Evolutionary conservation across 192 early-diverging fungal genomes (phyloP), one percentile per base, ranked within the genome.

Genomic region (Mortierella antarctica): DNA sequence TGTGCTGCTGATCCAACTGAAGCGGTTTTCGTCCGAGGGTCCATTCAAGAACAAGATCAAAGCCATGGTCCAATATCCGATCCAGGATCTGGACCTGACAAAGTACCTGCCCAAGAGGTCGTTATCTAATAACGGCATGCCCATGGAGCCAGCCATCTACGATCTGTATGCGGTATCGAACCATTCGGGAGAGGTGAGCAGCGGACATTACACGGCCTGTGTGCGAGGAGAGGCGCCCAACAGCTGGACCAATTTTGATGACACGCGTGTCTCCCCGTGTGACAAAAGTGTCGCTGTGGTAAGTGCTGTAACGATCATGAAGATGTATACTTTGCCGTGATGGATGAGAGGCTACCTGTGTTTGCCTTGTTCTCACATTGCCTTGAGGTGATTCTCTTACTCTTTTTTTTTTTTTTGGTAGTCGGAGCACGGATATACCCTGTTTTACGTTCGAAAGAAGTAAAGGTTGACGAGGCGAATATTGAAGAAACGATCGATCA

Each of bases 21-120:
- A 99, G 81, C 89, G 97, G 57, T 99, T 98, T 62, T 97, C 92
- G 18, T 96, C 88, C 44, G 85, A 94, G 61, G 97, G 97, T 0
- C 96, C 96, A 9, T 98, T 98, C 79, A 89, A 93, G 51, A 92
- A 97, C 78, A 98, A 98, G 73, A 75, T 99, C 41, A 95, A 96
- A 56, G 94, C 93, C 0, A 85, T 89, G 72, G 96, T 98, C 1
- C 84, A 93, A 57, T 96, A 96, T 65, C 96, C 97, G 5, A 84
- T 95, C 40, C 79, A 82, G 44, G 76, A 85, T 57, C 65, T 93
- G 57, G 86, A 91, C 71, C 78, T 95, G 82, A 82, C 86, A 5
- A 57, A 59, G 14, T 94, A 92, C 76, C 63, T 91, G 23, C 71
- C 72, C 10, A 67, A 66, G 46, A 15, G 61, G 53, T n/a, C 62